Evolutionary conservation across 2,329 filamentous ascomycete genomes (phyloP).

Genomic region (Exophiala mesophila): DNA sequence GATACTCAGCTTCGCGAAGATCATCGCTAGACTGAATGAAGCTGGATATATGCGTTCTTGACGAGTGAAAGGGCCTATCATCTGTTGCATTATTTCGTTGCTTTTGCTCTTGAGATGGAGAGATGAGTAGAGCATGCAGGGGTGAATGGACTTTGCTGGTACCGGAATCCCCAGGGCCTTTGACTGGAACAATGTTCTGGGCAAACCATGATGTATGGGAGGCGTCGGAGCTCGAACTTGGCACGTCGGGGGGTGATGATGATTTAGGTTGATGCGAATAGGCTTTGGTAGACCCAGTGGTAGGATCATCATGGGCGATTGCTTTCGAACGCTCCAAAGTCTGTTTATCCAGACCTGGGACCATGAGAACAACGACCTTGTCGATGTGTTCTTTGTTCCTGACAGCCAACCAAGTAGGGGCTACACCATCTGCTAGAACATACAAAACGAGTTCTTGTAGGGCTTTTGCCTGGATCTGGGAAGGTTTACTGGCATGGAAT

Average conservation of each 20-base stretch:
- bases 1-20: conserved; percentile 75
- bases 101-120: conserved; percentile 63
- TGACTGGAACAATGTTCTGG: conserved; percentile 74
- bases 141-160: conserved; percentile 80
- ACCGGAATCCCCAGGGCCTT: conserved; percentile 78
- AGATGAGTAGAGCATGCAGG: conserved; percentile 74
- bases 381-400: conserved; percentile 51
- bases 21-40: conserved; percentile 70
- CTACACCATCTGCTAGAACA: conserved; percentile 56
- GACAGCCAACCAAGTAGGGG: conserved; percentile 61
- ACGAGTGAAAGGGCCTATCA: conserved; percentile 64
- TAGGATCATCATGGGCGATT: background rate
- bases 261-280: background rate
- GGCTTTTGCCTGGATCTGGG: conserved; percentile 49
- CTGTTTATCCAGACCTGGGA: conserved; percentile 81
- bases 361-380: conserved; percentile 85
- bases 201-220: too few species aligned
- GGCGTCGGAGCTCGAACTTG: background rate
- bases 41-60: conserved; percentile 74
- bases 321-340: conserved; percentile 54
- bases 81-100: conserved; percentile 60
- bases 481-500: conserved; percentile 15
- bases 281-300: background rate
- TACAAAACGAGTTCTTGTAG: conserved; percentile 57
- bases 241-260: background rate